These are phyloP conservation scores for Psilocybe cubensis DNA, from an alignment of 768 basidiomycete genomes.

Conservation along the genomic window DNA sequence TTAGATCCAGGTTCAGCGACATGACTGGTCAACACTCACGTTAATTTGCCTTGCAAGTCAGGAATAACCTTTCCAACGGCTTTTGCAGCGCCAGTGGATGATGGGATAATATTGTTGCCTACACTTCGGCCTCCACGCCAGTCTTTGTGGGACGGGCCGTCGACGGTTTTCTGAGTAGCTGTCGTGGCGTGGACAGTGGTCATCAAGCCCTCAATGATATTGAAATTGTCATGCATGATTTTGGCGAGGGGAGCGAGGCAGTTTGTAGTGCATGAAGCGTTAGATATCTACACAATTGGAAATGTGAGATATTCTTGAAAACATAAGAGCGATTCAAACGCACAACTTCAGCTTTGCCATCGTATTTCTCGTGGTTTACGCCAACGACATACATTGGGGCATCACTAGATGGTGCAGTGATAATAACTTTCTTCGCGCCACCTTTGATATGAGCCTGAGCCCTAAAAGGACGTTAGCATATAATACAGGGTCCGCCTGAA, in stretches of 20 bases:
- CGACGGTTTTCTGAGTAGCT: conserved; percentile 94
- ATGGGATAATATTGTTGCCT: conserved; percentile 98
- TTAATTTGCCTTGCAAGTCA: conserved; percentile 94
- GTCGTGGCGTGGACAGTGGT: conserved; percentile 97
- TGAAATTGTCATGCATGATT: conserved; percentile 95
- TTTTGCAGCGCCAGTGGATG: conserved; percentile 98
- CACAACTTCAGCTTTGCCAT: conserved; percentile 81
- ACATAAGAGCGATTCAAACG: conserved; percentile 28
- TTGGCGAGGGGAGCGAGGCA: conserved; percentile 98
- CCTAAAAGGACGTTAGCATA: conserved; percentile 29
- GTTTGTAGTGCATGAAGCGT: conserved; percentile 99
- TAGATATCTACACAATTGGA: conserved; percentile 66
- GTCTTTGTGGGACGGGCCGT: conserved; percentile 94
- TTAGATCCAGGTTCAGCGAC: conserved; percentile 40
- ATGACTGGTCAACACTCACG: conserved; percentile 51
- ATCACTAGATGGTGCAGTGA: conserved; percentile 93
- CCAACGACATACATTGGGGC: conserved; percentile 92
- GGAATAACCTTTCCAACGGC: conserved; percentile 99
- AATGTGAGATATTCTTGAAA: background rate
- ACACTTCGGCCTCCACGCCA: conserved; percentile 97
- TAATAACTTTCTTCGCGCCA: conserved; percentile 98
- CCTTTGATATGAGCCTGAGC: conserved; percentile 90
- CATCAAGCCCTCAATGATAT: conserved; percentile 97
- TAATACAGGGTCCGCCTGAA: background rate
- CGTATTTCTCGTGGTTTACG: conserved; percentile 92